Conservation (phyloP, 768 basidiomycete species). For the Macrolepiota dolichaula region DNA sequence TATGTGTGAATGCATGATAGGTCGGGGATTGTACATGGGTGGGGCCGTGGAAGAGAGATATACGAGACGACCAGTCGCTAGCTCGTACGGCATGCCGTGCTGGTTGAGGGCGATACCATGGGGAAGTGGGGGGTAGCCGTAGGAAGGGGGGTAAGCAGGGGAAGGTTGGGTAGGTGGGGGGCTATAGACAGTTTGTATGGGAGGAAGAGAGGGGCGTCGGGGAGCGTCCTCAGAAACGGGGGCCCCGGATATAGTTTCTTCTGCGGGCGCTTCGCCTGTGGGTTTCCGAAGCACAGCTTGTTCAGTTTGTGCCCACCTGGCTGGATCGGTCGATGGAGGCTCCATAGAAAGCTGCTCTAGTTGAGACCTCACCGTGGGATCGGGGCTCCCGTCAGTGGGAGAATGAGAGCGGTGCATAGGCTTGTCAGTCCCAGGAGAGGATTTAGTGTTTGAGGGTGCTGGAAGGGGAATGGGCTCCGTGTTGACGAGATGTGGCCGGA, state of each 20-base stretch:
- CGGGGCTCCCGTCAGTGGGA: conserved; percentile 16
- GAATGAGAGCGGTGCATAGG: conserved; percentile 1
- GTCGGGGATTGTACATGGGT: conserved; percentile 66
- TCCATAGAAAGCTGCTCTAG: conserved; percentile 37
- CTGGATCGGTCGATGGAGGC: conserved; percentile 30
- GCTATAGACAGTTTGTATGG: conserved; percentile 40
- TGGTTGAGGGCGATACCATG: conserved; percentile 72
- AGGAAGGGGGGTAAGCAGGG: conserved; percentile 67
- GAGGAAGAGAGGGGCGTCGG: conserved; percentile 34
- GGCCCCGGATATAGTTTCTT: conserved; percentile 19
- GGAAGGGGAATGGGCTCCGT: conserved; percentile 30
- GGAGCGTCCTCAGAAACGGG: conserved; percentile 18
- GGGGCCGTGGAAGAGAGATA: conserved; percentile 55
- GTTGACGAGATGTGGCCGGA: conserved; percentile 46
- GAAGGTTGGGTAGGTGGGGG: conserved; percentile 43
- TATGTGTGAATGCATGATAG: conserved; percentile 55
- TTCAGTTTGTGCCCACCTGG: conserved; percentile 39
- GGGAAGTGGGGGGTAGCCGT: conserved; percentile 61
- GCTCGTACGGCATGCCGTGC: conserved; percentile 78
- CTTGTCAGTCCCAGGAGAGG: conserved; percentile 14
- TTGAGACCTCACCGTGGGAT: conserved; percentile 31
- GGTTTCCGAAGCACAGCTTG: conserved; percentile 44
- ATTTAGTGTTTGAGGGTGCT: conserved; percentile 17
- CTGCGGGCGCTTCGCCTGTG: neutral
- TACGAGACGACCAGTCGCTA: conserved; percentile 79